phyloP scores from a whole-genome alignment of 805 yeast genomes.

The Lachancea meyersii region DNA sequence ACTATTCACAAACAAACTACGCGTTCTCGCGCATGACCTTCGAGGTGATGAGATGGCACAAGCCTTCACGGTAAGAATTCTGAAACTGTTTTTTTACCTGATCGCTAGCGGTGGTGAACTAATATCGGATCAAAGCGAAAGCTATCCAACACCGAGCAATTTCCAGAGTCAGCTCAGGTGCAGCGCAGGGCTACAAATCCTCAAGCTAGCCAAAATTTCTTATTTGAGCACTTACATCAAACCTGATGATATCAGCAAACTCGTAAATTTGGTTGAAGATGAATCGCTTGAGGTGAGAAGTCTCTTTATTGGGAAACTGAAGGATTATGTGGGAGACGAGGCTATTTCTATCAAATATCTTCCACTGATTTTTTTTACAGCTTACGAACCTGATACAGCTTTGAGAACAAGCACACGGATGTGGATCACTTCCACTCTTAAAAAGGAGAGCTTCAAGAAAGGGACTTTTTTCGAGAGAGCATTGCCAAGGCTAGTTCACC shows the following conservation, averaged over 20 bases:
- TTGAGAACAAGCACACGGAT: constrained; percentile 49
- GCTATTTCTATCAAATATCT: constrained; percentile 58
- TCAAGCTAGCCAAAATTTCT: constrained; percentile 57
- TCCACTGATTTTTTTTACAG: constrained; percentile 64
- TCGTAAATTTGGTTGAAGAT: constrained; percentile 63
- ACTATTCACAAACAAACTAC: constrained; percentile 54
- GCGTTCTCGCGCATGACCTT: constrained; percentile 30
- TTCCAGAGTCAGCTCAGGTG: constrained; percentile 59
- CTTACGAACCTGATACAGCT: constrained; percentile 60
- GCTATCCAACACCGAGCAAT: constrained; percentile 55
- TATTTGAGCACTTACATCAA: constrained; percentile 46
- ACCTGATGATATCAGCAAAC: constrained; percentile 44
- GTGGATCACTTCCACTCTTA: constrained; percentile 64
- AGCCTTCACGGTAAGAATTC: constrained; percentile 52
- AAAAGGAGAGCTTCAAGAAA: constrained; percentile 28
- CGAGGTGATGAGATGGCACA: constrained; percentile 36
- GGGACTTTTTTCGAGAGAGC: constrained; percentile 57
- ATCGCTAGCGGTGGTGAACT: constrained; percentile 78
- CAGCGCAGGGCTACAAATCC: constrained; percentile 56
- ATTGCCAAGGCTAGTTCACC: constrained; percentile 60
- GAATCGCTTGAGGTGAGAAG: constrained; percentile 51
- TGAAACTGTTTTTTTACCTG: constrained; percentile 59
- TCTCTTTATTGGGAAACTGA: constrained; percentile 44
- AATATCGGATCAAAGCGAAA: constrained; percentile 37
- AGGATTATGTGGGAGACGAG: constrained; percentile 45